A percentile compares a stretch with the other conserved stretches of the same genome.
These are phyloP conservation scores for Hanseniaspora uvarum DNA, from an alignment of 1,139 yeast species.

Conservation along the genomic window DNA sequence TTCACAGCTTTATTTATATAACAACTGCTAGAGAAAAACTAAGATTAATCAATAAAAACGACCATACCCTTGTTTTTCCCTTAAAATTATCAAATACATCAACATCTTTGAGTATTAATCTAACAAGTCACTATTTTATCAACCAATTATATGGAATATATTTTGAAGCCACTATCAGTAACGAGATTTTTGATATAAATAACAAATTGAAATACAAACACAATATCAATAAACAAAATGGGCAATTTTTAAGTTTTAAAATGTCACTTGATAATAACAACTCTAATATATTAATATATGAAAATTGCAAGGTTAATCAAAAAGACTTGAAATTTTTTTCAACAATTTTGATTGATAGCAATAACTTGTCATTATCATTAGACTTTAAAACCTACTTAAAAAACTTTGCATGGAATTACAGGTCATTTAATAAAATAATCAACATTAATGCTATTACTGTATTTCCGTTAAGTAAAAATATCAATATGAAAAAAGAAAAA, in stretches of 20 bases:
- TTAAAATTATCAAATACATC: neutral
- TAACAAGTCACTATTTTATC: neutral
- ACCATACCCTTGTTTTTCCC: neutral
- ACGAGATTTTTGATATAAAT: conserved; percentile 4
- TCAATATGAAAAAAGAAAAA: neutral
- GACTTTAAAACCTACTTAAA: neutral
- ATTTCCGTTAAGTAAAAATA: neutral
- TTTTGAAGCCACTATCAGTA: neutral
- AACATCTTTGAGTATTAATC: neutral
- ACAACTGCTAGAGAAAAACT: neutral
- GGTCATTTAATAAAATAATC: neutral
- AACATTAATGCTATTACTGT: neutral
- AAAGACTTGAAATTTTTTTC: conserved; percentile 1
- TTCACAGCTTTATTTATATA: neutral
- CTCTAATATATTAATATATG: neutral
- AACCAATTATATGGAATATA: neutral
- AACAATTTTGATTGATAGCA: neutral
- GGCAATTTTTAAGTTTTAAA: neutral
- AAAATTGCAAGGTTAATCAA: neutral
- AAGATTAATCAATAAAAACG: neutral
- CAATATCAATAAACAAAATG: neutral
- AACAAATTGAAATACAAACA: neutral
- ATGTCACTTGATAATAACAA: neutral
- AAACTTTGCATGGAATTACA: conserved; percentile 2
- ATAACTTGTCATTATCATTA: neutral